Conservation (phyloP, 768 basidiomycete species). For the Lentinus tigrinus region DNA sequence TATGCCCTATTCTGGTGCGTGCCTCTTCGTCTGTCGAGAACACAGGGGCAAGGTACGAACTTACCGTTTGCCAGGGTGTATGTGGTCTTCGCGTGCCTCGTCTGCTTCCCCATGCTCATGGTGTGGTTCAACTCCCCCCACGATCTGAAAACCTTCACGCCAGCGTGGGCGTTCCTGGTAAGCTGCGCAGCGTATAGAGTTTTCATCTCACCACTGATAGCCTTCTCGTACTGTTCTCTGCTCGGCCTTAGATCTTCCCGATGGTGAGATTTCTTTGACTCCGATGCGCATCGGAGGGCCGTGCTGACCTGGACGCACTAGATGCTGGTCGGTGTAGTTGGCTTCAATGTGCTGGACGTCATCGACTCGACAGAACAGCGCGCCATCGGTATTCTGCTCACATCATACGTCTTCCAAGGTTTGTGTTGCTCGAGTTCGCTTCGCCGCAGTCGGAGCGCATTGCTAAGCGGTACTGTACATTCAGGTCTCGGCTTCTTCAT, state of each 20-base stretch:
- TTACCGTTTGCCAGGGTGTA: slow-evolving; percentile 36
- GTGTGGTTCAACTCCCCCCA: slow-evolving; percentile 50
- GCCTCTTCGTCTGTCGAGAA: background rate
- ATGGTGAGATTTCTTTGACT: slow-evolving; percentile 19
- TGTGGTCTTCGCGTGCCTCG: slow-evolving; percentile 34
- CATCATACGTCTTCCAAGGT: slow-evolving; percentile 51
- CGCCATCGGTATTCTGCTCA: slow-evolving; percentile 40
- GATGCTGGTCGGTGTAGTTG: slow-evolving; percentile 50
- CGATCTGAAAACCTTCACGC: slow-evolving; percentile 39
- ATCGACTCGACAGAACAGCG: slow-evolving; percentile 35
- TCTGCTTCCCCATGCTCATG: slow-evolving; percentile 48
- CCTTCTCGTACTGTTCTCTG: background rate
- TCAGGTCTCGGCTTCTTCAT: slow-evolving; percentile 46
- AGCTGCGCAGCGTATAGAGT: slow-evolving; percentile 9
- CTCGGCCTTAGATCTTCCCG: slow-evolving; percentile 31
- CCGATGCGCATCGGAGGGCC: background rate
- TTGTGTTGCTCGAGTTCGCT: too few species aligned
- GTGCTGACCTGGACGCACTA: slow-evolving; percentile 16
- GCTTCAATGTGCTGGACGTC: slow-evolving; percentile 42
- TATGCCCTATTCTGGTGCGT: slow-evolving; percentile 46
- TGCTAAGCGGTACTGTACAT: background rate
- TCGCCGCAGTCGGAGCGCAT: slow-evolving; percentile 9
- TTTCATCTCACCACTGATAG: background rate
- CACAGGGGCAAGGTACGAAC: background rate
- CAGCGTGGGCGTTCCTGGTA: slow-evolving; percentile 38